Evolutionary conservation across 1,139 yeast genomes (phyloP).

Genomic region (Candida sp.): DNA sequence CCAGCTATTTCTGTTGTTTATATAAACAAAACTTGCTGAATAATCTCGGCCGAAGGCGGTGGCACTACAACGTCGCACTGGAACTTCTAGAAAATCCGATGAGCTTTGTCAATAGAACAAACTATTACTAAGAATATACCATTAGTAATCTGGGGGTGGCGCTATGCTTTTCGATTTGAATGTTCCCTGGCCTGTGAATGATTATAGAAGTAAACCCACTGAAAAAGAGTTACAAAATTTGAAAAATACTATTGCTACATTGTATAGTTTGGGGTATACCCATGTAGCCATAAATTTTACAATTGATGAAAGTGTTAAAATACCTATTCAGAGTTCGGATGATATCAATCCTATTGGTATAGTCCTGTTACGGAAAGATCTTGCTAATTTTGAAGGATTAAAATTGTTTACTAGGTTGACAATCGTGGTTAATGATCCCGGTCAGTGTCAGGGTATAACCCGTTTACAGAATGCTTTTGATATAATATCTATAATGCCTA

Average conservation of each 20-base stretch:
- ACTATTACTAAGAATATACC: background rate
- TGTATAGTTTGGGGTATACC: constrained; percentile 64
- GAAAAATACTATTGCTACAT: constrained; percentile 50
- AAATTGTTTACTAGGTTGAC: constrained; percentile 73
- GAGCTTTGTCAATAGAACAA: no score
- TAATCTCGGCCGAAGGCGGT: constrained; percentile 7
- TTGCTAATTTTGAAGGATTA: constrained; percentile 34
- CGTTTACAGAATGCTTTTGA: constrained; percentile 67
- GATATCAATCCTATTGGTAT: constrained; percentile 39
- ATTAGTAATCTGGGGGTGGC: background rate
- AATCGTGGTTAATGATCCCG: constrained; percentile 69
- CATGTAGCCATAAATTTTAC: constrained; percentile 72
- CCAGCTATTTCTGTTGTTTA: background rate
- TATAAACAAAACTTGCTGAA: no score
- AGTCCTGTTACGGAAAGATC: constrained; percentile 14
- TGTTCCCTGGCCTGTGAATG: constrained; percentile 72
- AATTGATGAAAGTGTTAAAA: constrained; percentile 51
- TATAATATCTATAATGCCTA: constrained; percentile 77
- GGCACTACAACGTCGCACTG: constrained; percentile 3
- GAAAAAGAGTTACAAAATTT: constrained; percentile 39
- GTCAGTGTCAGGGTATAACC: constrained; percentile 70
- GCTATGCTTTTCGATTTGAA: constrained; percentile 62
- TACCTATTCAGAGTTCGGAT: constrained; percentile 43
- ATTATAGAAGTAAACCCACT: constrained; percentile 40
- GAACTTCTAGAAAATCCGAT: background rate